Percentiles rank a stretch among this genome's conserved stretches.
Evolutionary conservation across 2,329 filamentous ascomycete species (phyloP).

Genomic region (Fusarium incarnatum): DNA sequence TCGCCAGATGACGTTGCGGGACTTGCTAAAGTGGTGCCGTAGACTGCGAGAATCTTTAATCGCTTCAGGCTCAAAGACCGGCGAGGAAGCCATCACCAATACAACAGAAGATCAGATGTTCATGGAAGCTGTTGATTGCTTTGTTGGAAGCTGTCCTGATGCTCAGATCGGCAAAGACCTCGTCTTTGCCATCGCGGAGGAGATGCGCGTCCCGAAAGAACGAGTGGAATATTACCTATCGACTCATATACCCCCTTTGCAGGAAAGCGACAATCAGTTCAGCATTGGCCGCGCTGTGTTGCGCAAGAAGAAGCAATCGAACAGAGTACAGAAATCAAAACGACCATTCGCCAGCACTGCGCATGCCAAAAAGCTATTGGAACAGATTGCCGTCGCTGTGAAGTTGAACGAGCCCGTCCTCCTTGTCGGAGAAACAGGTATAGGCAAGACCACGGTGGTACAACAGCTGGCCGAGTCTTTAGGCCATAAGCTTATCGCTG

Average conservation of each 20-base stretch:
- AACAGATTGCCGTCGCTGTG: conserved; percentile 87
- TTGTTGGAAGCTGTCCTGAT: conserved; percentile 82
- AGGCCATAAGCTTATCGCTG: conserved; percentile 87
- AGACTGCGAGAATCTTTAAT: conserved; percentile 76
- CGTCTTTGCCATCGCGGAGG: conserved; percentile 80
- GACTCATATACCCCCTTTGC: conserved; percentile 77
- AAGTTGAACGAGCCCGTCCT: conserved; percentile 88
- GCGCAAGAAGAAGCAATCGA: conserved; percentile 65
- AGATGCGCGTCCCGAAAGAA: conserved; percentile 87
- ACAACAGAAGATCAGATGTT: conserved; percentile 85
- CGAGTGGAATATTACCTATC: conserved; percentile 81
- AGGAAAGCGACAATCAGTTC: conserved; percentile 68
- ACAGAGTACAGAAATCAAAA: conserved; percentile 63
- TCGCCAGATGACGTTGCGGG: conserved; percentile 74
- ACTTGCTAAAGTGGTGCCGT: conserved; percentile 92
- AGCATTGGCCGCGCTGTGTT: conserved; percentile 75
- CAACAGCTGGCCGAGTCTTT: conserved; percentile 89
- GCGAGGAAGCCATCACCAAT: conserved; percentile 78
- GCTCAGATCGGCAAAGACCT: conserved; percentile 69
- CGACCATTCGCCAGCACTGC: conserved; percentile 88
- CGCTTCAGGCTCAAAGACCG: conserved; percentile 70
- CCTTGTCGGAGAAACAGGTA: conserved; percentile 98
- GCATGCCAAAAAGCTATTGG: conserved; percentile 85
- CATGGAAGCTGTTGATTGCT: conserved; percentile 92
- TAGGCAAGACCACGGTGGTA: conserved; percentile 96